Conservation (phyloP, 768 basidiomycete species). For the Cystobasidium tubakii region DNA sequence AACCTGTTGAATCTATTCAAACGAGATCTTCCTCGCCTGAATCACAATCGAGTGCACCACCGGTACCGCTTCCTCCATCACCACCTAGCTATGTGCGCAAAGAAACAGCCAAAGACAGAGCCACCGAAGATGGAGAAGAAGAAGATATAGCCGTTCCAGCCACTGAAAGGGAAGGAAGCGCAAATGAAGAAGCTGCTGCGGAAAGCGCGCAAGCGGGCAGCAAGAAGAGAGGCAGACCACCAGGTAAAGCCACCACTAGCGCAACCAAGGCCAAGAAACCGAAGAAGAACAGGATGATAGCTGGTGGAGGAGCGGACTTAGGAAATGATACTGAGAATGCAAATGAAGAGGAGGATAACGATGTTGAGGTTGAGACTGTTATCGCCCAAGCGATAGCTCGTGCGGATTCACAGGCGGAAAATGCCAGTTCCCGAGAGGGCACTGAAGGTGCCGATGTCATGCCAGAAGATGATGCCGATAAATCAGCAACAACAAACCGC, state of each 20-base stretch:
- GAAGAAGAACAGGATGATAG: constrained; percentile 1
- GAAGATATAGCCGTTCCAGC: background rate
- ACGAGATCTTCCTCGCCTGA: too few relatives aligned
- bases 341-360: background rate
- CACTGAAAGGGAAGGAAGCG: background rate
- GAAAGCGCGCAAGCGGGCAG: too few relatives aligned
- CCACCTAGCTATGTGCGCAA: background rate
- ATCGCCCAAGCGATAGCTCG: background rate
- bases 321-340: background rate
- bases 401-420: background rate
- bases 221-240: too few relatives aligned
- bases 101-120: background rate
- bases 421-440: background rate
- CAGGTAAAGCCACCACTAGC: too few relatives aligned
- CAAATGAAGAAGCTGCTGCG: too few relatives aligned
- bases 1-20: too few relatives aligned
- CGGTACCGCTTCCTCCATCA: background rate
- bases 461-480: background rate
- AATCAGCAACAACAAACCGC: background rate
- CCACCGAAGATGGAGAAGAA: background rate
- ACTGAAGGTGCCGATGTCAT: background rate
- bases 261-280: background rate
- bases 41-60: too few relatives aligned
- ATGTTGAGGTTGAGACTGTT: background rate
- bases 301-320: background rate